These are phyloP conservation scores for Alternaria panax DNA, from an alignment of 2,329 filamentous ascomycete genomes.

Conservation along the genomic window DNA sequence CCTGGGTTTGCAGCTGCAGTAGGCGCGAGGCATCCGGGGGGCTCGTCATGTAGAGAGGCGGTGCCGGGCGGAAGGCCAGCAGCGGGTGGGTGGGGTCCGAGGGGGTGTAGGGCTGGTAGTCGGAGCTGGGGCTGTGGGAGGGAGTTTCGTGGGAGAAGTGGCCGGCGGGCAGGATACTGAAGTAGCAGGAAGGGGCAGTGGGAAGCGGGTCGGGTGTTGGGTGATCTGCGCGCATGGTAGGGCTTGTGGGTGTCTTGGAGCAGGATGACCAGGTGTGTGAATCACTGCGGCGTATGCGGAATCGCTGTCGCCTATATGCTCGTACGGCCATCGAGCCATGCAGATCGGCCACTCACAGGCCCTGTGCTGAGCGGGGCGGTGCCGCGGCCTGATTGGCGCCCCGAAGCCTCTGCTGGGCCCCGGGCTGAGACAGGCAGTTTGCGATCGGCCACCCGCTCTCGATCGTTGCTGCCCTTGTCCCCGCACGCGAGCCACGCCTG, in stretches of 20 bases:
- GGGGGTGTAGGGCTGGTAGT: conserved; percentile 33
- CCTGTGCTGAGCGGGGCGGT: conserved; percentile 6
- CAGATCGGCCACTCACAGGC: conserved; percentile 7
- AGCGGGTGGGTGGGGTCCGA: conserved; percentile 47
- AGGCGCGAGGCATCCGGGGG: conserved; percentile 44
- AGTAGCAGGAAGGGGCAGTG: conserved; percentile 41
- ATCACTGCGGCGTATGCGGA: conserved; percentile 16
- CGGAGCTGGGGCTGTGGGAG: conserved; percentile 26
- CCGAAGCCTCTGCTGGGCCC: conserved; percentile 5
- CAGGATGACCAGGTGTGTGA: conserved; percentile 15
- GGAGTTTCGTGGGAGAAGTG: conserved; percentile 48
- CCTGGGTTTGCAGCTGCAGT: conserved; percentile 50
- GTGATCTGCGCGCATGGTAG: conserved; percentile 27
- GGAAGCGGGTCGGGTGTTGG: conserved; percentile 16
- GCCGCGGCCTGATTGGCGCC: conserved; percentile 19
- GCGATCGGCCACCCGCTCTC: conserved; percentile 10
- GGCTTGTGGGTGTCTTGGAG: conserved; percentile 8
- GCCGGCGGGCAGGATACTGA: conserved; percentile 36
- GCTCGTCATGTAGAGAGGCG: conserved; percentile 29
- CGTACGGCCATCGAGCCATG: conserved; percentile 19
- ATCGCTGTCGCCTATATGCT: conserved; percentile 25
- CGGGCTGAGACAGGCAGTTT: conserved; percentile 4
- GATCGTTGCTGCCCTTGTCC: conserved; percentile 8
- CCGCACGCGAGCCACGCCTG: conserved; percentile 4
- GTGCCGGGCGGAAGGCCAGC: conserved; percentile 39